Evolutionary conservation across 1,284 basidiomycete species (phyloP).

Genomic region (Xanthoconium separans): DNA sequence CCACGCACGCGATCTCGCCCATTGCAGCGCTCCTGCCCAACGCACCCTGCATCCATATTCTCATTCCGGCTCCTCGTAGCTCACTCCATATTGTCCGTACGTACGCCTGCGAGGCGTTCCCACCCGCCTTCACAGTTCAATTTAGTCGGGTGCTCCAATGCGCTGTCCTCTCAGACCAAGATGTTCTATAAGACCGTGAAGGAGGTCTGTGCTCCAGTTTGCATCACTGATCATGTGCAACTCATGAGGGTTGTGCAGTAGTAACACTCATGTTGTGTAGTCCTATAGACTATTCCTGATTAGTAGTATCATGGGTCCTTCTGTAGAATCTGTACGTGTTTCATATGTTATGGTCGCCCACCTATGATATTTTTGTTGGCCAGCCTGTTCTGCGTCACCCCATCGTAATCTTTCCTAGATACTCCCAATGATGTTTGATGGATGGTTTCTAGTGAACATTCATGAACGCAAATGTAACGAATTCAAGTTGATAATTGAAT

Average conservation of each 20-base stretch:
- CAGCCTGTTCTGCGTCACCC: neutral
- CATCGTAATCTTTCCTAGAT: conserved; percentile 1
- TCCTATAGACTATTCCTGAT: conserved; percentile 42
- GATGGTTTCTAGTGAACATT: neutral
- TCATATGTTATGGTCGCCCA: conserved; percentile 19
- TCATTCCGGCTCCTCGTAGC: too few species aligned
- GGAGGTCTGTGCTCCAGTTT: conserved; percentile 62
- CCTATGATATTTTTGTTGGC: conserved; percentile 5
- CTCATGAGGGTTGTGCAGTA: conserved; percentile 12
- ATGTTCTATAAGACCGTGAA: conserved; percentile 94
- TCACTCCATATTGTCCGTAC: too few species aligned
- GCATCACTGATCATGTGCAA: neutral
- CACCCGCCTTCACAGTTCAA: too few species aligned
- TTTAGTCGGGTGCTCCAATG: too few species aligned
- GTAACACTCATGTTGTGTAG: conserved; percentile 66
- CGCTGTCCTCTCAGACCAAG: conserved; percentile 66
- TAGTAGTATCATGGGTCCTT: conserved; percentile 16
- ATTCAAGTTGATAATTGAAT: too few species aligned
- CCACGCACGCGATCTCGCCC: too few species aligned
- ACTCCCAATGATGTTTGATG: neutral
- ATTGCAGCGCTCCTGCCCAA: too few species aligned
- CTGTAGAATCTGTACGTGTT: conserved; percentile 27
- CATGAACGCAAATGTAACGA: neutral
- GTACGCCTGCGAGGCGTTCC: too few species aligned
- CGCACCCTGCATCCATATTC: too few species aligned